Evolutionary conservation across 768 basidiomycete species (phyloP), one percentile per base, ranked within the genome.

Genomic region (Epithele typhae): DNA sequence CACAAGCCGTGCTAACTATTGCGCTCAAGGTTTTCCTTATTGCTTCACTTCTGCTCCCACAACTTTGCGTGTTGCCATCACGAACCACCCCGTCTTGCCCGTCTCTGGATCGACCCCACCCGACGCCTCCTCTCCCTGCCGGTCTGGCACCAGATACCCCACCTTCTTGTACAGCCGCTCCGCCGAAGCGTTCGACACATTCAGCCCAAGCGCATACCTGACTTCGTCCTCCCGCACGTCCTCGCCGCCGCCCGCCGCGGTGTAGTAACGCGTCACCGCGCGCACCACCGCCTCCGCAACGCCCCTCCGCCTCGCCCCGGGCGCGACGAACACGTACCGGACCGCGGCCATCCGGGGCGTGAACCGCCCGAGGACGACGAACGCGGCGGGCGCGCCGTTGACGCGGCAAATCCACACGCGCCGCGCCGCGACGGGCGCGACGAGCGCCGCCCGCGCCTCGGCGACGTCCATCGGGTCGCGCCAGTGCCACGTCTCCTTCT

Each of bases 201-300:
- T 48, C 34, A 48, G 18, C n/a, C 24, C 35, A 1, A 57, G 25
- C 39, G 52, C 53, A 9, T 44, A 25, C 39, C 51, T 54, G 17
- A 41, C 37, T 27, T 22, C 44, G 25, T n/a, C 35, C 14, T 18
- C 35, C 25, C 25, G 35, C 41, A 30, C 27, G 27, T 14, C 27
- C 27, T 30, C 27, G 7, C 27, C 8, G 27, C 27, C 14, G n/a
- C 44, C 45, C 24, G 46, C 47, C n/a, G 52, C 54, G 2, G 56
- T 49, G 37, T 51, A 54, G 49, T 40, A 54, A n/a, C 54, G 48
- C 17, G 41, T 51, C 15, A 56, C 34, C 1, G 49, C 45, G 3
- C 46, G 17, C 9, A 53, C 46, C 51, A 58, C 51, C 18, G 49
- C 45, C 25, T 55, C 54, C 7, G 54, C 57, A 21, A 55, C 45